Percentiles rank a stretch among this genome's conserved stretches.
Conservation (phyloP, 495 filamentous ascomycete genomes). For the Aspergillus avenaceus region DNA sequence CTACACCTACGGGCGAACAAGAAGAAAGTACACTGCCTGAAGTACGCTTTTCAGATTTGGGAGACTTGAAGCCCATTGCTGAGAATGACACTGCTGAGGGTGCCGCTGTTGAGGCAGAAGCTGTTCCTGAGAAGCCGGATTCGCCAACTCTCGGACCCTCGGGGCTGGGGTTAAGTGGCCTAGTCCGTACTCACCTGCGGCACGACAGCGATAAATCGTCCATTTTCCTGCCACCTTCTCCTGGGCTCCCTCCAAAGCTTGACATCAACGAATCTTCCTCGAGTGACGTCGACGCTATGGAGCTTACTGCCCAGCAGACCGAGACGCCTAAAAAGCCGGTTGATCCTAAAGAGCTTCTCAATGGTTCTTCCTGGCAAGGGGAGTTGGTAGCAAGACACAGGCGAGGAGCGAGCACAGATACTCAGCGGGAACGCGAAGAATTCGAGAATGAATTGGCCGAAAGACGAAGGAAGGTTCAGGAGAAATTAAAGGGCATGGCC, state of each 20-base stretch:
- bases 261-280: neutral
- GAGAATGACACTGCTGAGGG: constrained; percentile 25
- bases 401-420: constrained; percentile 55
- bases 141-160: constrained; percentile 76
- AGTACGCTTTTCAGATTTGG: constrained; percentile 38
- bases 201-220: constrained; percentile 78
- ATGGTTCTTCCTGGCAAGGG: constrained; percentile 31
- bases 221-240: constrained; percentile 55
- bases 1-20: constrained; percentile 23
- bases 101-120: constrained; percentile 5
- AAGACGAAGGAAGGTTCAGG: constrained; percentile 71
- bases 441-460: constrained; percentile 78
- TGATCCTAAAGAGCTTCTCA: constrained; percentile 11
- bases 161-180: constrained; percentile 66
- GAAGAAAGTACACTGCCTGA: constrained; percentile 34
- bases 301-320: neutral
- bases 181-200: constrained; percentile 84
- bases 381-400: constrained; percentile 36
- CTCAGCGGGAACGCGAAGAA: constrained; percentile 65
- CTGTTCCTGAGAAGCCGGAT: constrained; percentile 50
- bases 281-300: neutral
- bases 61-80: constrained; percentile 42
- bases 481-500: constrained; percentile 70
- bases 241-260: constrained; percentile 20
- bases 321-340: neutral